Evolutionary conservation across 2,329 filamentous ascomycete genomes (phyloP).

Genomic region (Colletotrichum abscissum): DNA sequence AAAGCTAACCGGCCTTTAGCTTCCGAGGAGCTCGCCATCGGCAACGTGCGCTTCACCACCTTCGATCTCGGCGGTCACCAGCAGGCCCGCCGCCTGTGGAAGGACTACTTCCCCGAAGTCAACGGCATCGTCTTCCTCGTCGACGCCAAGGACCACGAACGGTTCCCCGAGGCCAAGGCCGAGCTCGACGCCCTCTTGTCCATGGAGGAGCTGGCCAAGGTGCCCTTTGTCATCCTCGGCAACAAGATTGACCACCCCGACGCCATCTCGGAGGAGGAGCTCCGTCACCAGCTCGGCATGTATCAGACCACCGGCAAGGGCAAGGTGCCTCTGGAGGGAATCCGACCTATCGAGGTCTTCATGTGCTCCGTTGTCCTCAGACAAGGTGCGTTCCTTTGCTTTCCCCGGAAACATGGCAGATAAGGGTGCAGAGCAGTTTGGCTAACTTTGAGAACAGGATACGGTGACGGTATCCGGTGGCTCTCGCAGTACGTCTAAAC

Average conservation of each 20-base stretch:
- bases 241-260: slow-evolving; percentile 99
- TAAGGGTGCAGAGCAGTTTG: background rate
- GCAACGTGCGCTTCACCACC: slow-evolving; percentile 93
- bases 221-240: slow-evolving; percentile 94
- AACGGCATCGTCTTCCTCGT: slow-evolving; percentile 98
- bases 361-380: slow-evolving; percentile 99
- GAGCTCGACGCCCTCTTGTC: slow-evolving; percentile 95
- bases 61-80: slow-evolving; percentile 95
- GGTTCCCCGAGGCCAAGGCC: slow-evolving; percentile 92
- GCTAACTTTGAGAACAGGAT: slow-evolving; percentile 62
- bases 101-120: slow-evolving; percentile 97
- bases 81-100: slow-evolving; percentile 95
- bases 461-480: slow-evolving; percentile 92
- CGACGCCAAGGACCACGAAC: slow-evolving; percentile 96
- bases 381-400: slow-evolving; percentile 71
- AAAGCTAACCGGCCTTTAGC: slow-evolving; percentile 58
- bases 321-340: slow-evolving; percentile 91
- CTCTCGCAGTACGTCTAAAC: slow-evolving; percentile 89
- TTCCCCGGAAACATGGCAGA: background rate
- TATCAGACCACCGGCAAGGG: slow-evolving; percentile 98
- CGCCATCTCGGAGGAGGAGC: slow-evolving; percentile 94
- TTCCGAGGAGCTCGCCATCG: slow-evolving; percentile 91
- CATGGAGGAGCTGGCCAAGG: slow-evolving; percentile 97
- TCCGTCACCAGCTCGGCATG: slow-evolving; percentile 89
- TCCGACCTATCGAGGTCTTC: slow-evolving; percentile 95